These are phyloP conservation scores for Cyclocybe aegerita DNA, from an alignment of 768 basidiomycete species.

Conservation along the genomic window DNA sequence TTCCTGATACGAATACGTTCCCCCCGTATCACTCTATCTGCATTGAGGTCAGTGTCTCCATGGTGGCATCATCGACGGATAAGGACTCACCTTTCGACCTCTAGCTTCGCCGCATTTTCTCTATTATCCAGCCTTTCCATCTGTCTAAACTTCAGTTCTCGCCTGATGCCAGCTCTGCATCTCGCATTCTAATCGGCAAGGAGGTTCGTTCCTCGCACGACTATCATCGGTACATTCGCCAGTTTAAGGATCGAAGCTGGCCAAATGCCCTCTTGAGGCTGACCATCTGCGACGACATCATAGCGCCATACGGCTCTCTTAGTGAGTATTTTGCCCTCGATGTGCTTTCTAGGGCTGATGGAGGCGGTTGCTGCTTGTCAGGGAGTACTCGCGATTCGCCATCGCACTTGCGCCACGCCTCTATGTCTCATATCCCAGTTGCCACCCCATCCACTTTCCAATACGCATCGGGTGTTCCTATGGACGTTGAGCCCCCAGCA, in stretches of 20 bases:
- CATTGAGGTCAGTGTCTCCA: slow-evolving; percentile 51
- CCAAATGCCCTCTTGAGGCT: slow-evolving; percentile 62
- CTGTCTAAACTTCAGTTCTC: slow-evolving; percentile 71
- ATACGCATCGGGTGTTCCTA: slow-evolving; percentile 1
- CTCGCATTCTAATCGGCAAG: slow-evolving; percentile 60
- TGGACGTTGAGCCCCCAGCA: slow-evolving; percentile 7
- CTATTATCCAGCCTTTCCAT: slow-evolving; percentile 57
- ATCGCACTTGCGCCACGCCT: neutral
- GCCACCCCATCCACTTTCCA: neutral
- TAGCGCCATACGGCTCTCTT: slow-evolving; percentile 20
- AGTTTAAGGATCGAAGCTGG: slow-evolving; percentile 53
- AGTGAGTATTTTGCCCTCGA: slow-evolving; percentile 15
- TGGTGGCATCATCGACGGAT: neutral
- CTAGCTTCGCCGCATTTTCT: slow-evolving; percentile 73
- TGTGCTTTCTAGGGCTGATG: slow-evolving; percentile 6
- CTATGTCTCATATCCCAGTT: slow-evolving; percentile 8
- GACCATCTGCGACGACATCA: slow-evolving; percentile 51
- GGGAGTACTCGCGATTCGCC: neutral
- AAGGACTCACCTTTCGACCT: slow-evolving; percentile 22
- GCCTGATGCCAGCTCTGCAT: slow-evolving; percentile 50
- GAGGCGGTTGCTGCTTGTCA: neutral
- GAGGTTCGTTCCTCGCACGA: slow-evolving; percentile 61
- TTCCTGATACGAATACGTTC: slow-evolving; percentile 49
- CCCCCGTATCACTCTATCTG: slow-evolving; percentile 63
- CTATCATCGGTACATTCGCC: slow-evolving; percentile 49